Conservation (phyloP, 1,284 basidiomycete genomes). For the Ustilago esculenta region DNA sequence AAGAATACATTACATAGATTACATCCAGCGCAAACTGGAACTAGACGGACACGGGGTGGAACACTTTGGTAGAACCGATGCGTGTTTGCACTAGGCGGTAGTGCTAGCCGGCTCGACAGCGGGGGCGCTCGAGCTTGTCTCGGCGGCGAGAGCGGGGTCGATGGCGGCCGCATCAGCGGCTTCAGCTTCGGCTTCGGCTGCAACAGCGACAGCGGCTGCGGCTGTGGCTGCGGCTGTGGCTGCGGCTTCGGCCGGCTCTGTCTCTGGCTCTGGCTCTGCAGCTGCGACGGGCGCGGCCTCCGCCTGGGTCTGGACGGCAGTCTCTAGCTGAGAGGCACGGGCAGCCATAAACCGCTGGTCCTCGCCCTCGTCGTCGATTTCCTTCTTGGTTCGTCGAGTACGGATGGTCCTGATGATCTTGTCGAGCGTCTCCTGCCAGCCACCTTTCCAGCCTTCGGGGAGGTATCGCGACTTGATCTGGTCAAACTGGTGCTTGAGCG, state of each 20-base stretch:
- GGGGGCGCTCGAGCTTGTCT: not conserved
- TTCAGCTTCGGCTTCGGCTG: not conserved
- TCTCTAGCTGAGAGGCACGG: not conserved
- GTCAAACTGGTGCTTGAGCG: constrained; percentile 41
- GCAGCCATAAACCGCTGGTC: constrained; percentile 10
- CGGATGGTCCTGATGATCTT: constrained; percentile 39
- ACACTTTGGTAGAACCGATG: no score
- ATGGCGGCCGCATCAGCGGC: constrained; percentile 11
- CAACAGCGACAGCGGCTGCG: not conserved
- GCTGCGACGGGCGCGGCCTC: constrained; percentile 1
- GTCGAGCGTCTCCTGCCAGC: constrained; percentile 41
- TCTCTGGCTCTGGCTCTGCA: not conserved
- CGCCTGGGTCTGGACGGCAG: not conserved
- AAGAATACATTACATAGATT: constrained; percentile 30
- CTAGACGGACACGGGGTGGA: no score
- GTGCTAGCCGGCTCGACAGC: constrained; percentile 15
- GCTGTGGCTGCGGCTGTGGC: not conserved
- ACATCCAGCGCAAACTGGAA: constrained; percentile 1
- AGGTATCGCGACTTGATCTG: constrained; percentile 48
- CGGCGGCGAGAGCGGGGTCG: constrained; percentile 22
- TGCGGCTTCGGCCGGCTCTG: not conserved
- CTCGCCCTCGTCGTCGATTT: constrained; percentile 42
- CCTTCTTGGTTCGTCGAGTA: constrained; percentile 33
- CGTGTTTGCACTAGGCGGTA: constrained; percentile 13
- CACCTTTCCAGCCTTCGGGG: constrained; percentile 34